These are phyloP conservation scores for Kazachstania martiniae DNA, from an alignment of 805 yeast species.

Conservation along the genomic window DNA sequence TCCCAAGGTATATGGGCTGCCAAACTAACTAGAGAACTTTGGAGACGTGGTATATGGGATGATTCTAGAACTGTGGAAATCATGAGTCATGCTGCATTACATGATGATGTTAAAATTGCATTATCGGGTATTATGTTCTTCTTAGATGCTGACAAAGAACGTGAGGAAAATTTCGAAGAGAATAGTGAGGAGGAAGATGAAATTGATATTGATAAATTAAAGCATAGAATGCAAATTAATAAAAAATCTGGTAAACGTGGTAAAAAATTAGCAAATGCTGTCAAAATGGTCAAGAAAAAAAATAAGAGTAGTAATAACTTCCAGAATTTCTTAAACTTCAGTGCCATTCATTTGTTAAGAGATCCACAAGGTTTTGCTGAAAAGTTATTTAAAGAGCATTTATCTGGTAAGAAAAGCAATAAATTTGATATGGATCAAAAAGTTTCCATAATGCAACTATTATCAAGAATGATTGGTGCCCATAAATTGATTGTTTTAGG, in stretches of 20 bases:
- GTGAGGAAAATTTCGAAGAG: slow-evolving; percentile 61
- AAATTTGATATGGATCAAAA: slow-evolving; percentile 79
- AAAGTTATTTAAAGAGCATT: slow-evolving; percentile 57
- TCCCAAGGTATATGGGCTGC: slow-evolving; percentile 94
- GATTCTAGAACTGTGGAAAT: slow-evolving; percentile 94
- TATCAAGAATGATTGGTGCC: slow-evolving; percentile 85
- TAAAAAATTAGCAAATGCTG: slow-evolving; percentile 67
- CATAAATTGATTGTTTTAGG: slow-evolving; percentile 89
- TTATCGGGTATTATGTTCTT: slow-evolving; percentile 85
- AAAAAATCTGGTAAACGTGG: slow-evolving; percentile 74
- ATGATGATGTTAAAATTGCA: slow-evolving; percentile 76
- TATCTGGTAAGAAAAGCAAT: slow-evolving; percentile 58
- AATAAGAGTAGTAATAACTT: slow-evolving; percentile 46
- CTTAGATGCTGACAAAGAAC: slow-evolving; percentile 79
- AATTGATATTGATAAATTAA: slow-evolving; percentile 59
- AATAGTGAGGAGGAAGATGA: slow-evolving; percentile 56
- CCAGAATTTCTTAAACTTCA: slow-evolving; percentile 59
- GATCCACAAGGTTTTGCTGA: slow-evolving; percentile 99
- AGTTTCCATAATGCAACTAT: slow-evolving; percentile 74
- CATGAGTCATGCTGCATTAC: slow-evolving; percentile 92
- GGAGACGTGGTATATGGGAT: slow-evolving; percentile 99
- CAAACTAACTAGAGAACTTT: slow-evolving; percentile 82
- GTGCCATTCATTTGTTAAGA: slow-evolving; percentile 86
- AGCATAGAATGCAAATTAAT: slow-evolving; percentile 73
- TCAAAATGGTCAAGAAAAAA: slow-evolving; percentile 58